These are phyloP conservation scores for Neoscytalidium dimidiatum DNA, from an alignment of 2,329 filamentous ascomycete genomes.

Conservation along the genomic window DNA sequence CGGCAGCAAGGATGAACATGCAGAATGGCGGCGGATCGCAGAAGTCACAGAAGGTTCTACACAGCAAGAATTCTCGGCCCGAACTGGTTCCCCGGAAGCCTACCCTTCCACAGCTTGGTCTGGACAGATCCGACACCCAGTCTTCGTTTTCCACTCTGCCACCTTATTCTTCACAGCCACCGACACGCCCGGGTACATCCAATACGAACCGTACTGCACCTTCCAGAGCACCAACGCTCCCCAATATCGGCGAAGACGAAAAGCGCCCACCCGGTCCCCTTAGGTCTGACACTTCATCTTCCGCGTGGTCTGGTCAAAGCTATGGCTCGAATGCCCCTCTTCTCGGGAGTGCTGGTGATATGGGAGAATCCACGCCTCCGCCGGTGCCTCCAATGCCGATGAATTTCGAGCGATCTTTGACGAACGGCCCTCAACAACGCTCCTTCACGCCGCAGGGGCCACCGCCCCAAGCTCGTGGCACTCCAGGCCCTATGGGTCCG, in stretches of 20 bases:
- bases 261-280: constrained; percentile 39
- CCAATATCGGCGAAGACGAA: constrained; percentile 39
- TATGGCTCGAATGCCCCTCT: constrained; percentile 67
- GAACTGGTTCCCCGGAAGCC: constrained; percentile 7
- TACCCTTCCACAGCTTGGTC: constrained; percentile 8
- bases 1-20: constrained; percentile 9
- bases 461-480: constrained; percentile 28
- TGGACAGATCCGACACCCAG: constrained; percentile 7
- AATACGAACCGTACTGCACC: constrained; percentile 29
- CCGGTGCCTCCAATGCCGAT: constrained; percentile 31
- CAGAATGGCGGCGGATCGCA: constrained; percentile 50
- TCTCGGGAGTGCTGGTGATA: constrained; percentile 59
- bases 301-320: constrained; percentile 55
- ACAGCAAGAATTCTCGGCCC: constrained; percentile 39
- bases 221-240: constrained; percentile 40
- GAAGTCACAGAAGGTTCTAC: constrained; percentile 32
- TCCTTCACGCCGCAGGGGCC: constrained; percentile 23
- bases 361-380: constrained; percentile 52
- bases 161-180: constrained; percentile 54
- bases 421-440: constrained; percentile 26
- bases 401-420: constrained; percentile 10
- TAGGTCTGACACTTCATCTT: constrained; percentile 56
- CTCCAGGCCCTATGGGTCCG: constrained; percentile 10
- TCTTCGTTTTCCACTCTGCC: constrained; percentile 40
- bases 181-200: constrained; percentile 55